Percentiles rank a stretch among this genome's conserved stretches.
These are phyloP conservation scores for Kurtzmaniella fragi DNA, from an alignment of 805 yeast species.

Conservation along the genomic window DNA sequence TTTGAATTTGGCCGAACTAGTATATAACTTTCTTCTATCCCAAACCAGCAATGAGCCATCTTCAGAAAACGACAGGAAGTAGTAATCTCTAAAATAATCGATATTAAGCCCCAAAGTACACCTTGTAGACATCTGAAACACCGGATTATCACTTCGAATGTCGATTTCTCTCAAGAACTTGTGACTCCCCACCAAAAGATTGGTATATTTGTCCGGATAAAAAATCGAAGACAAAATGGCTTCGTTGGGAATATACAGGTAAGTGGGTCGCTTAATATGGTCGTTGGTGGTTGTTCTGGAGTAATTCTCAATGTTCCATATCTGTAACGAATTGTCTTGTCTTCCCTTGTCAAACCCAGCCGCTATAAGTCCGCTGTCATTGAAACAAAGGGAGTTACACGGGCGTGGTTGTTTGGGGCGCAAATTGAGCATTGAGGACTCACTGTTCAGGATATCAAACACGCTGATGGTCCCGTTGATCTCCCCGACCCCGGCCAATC, in stretches of 20 bases:
- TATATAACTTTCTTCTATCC: conserved; percentile 63
- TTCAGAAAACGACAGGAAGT: conserved; percentile 73
- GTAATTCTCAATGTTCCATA: conserved; percentile 74
- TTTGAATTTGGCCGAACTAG: conserved; percentile 14
- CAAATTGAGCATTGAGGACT: conserved; percentile 32
- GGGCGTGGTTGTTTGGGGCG: conserved; percentile 66
- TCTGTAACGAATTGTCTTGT: conserved; percentile 68
- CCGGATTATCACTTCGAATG: conserved; percentile 57
- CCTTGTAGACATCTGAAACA: conserved; percentile 70
- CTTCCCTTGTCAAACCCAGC: conserved; percentile 76
- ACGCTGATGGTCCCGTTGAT: conserved; percentile 61
- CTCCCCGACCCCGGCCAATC: conserved; percentile 70
- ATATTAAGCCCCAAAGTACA: conserved; percentile 62
- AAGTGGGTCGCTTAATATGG: conserved; percentile 47
- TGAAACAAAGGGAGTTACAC: conserved; percentile 71
- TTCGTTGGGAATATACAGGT: conserved; percentile 66
- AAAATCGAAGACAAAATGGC: conserved; percentile 66
- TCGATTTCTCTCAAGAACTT: conserved; percentile 78
- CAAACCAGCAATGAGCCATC: conserved; percentile 81
- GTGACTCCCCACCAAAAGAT: conserved; percentile 67
- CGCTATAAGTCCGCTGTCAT: conserved; percentile 59
- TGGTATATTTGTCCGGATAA: conserved; percentile 49
- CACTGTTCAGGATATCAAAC: conserved; percentile 49
- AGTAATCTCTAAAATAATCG: conserved; percentile 62
- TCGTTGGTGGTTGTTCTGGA: conserved; percentile 42